These are phyloP conservation scores for Hordeum pubiflorum DNA, from an alignment of 202 grass and related monocot species.

Conservation along the genomic window DNA sequence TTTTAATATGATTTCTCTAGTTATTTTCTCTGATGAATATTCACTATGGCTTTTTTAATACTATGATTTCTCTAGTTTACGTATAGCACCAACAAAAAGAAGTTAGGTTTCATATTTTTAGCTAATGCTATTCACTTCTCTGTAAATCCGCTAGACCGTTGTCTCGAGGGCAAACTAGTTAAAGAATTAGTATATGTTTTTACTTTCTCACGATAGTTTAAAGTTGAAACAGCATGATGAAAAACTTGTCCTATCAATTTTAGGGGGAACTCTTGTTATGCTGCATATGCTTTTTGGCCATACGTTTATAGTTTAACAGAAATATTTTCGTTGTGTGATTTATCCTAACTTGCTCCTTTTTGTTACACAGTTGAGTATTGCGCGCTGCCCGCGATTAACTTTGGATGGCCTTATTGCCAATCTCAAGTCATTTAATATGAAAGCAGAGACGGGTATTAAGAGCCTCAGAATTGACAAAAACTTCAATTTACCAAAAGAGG, in stretches of 20 bases:
- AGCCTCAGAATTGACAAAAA: constrained; percentile 55
- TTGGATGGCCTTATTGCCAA: constrained; percentile 54
- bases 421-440: constrained; percentile 49
- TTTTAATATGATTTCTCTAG: background rate
- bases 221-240: background rate
- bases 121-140: background rate
- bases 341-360: background rate
- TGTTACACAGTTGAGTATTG: constrained; percentile 58
- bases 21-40: background rate
- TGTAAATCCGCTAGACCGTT: background rate
- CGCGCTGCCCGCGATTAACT: constrained; percentile 43
- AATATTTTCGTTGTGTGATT: background rate
- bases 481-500: constrained; percentile 43
- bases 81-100: background rate
- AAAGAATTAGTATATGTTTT: background rate
- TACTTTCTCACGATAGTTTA: background rate
- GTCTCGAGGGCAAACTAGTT: background rate
- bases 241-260: background rate
- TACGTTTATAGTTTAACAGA: background rate
- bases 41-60: background rate
- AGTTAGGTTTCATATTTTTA: background rate
- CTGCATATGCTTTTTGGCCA: background rate
- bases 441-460: constrained; percentile 40
- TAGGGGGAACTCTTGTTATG: background rate
- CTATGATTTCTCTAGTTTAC: background rate